Evolutionary conservation across 306 rosid genomes (phyloP), one percentile per base, ranked within the genome.

Genomic region (Vigna radiata): DNA sequence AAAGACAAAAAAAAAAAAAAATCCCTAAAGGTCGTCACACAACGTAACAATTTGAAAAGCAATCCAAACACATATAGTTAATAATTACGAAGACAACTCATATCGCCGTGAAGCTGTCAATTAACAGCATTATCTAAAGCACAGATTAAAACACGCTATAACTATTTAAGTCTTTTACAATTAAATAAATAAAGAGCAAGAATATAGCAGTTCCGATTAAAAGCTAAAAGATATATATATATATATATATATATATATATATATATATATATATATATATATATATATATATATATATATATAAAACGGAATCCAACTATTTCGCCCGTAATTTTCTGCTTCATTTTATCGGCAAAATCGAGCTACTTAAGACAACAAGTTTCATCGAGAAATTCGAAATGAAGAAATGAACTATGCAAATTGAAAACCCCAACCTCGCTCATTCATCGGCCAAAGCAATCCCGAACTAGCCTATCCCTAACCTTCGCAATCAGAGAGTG

Each of bases 391-490:
- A 18, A 70, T 23, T 6, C 23, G 46, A 52, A 50, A 74, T 0
- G 36, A 54, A 61, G 43, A 37, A 73, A 11, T 3, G 52, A 17
- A 54, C n/a, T 70, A 7, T 3, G 12, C 25, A 62, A 54, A 11
- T 54, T 11, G 46, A 21, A 54, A 44, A 77, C 46, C 9, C 70
- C 49, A 66, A 73, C 83, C 87, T 67, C 85, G 37, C 64, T 41
- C 79, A 21, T 48, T 36, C 53, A 81, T 46, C 84, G 77, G 60
- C 54, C 46, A 41, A 52, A 70, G 70, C 59, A 70, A 85, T 81
- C 79, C 85, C 77, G 83, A 83, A 61, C 62, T 2, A 72, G 62
- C 79, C 82, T 87, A 86, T 84, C 82, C 47, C 53, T 71, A 46
- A 81, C 62, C 44, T 43, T 53, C 43, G 27, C 71, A 41, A 18